Base-by-base conservation (phyloP, 257 asterid genomes). In the Scutellaria barbata region DNA sequence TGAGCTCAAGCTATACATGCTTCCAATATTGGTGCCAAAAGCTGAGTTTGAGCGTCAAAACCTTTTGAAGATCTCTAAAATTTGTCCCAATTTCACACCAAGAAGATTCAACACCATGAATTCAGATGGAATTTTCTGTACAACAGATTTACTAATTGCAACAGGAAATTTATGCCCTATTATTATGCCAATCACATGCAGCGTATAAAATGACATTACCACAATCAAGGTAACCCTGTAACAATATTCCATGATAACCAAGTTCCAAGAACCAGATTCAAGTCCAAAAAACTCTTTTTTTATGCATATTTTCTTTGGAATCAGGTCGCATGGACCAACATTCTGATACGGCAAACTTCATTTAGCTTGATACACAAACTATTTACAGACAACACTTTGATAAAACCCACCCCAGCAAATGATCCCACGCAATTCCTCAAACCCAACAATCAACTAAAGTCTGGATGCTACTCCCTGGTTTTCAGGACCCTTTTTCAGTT, bases 301-400 rank as follows among this genome's bases (percentile, higher is more conserved):
- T 12, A 57, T 10, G 12, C 4, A 39, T 13, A 18, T 61, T 66
- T 22, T 60, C 54, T 68, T 71, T 71, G 57, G 30, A 66, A 51
- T 47, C 76, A 71, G 54, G 67, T 71, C 68, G 25, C 51, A 59
- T 54, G 73, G 62, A 37, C 71, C 64, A 43, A 37, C 22, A 12
- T 46, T 67, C 66, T 14, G 14, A 65, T 37, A 67, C 18, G n/a
- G 63, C 40, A 54, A 30, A 74, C 82, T 53, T 73, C 52, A 33
- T 64, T 30, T 10, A 65, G 42, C 69, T 60, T 42, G 39, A 66
- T 58, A 67, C 55, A 72, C 51, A 71, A 69, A 54, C 62, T 77
- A 83, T 83, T 47, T 83, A 83, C 87, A 83, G 64, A 51, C 69
- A 62, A 56, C 64, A 79, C 57, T 45, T 61, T 22, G 65, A 54